Evolutionary conservation across 345 rosid species (phyloP).

Genomic region (Rhodamnia argentea): DNA sequence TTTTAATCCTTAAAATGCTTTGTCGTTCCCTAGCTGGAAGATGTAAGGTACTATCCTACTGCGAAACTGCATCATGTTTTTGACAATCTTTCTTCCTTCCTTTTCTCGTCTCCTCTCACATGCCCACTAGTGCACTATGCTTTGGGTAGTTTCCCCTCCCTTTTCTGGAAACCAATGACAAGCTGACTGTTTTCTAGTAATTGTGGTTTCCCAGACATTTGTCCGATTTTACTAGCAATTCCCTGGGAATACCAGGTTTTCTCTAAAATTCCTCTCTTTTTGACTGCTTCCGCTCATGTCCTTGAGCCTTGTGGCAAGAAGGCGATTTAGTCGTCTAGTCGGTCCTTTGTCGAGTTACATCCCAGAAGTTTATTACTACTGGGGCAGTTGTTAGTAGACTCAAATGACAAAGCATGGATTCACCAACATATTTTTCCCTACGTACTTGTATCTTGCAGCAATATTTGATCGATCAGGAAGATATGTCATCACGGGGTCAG

Average conservation of each 20-base stretch:
- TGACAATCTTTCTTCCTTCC: neutral
- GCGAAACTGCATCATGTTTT: neutral
- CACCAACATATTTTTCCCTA: neutral
- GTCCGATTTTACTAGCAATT: neutral
- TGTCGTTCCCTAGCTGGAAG: neutral
- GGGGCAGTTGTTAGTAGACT: neutral
- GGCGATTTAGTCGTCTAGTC: neutral
- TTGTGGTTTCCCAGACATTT: neutral
- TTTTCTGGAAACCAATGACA: neutral
- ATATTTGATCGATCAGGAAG: constrained; percentile 95
- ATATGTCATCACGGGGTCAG: constrained; percentile 94
- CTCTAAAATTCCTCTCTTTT: neutral
- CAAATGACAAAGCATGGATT: neutral
- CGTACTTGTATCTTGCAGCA: constrained; percentile 34
- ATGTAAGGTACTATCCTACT: neutral
- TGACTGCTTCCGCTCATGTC: neutral
- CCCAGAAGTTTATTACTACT: neutral
- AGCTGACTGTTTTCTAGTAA: neutral
- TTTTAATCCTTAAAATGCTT: neutral
- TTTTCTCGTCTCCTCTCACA: neutral
- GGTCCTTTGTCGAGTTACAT: neutral
- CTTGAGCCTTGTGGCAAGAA: neutral
- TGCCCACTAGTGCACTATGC: neutral
- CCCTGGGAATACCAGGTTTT: neutral
- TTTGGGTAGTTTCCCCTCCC: neutral